A percentile compares a stretch with the other conserved stretches of the same genome.
Evolutionary conservation across 2,329 filamentous ascomycete genomes (phyloP).

Genomic region (Fusarium oxysporum): DNA sequence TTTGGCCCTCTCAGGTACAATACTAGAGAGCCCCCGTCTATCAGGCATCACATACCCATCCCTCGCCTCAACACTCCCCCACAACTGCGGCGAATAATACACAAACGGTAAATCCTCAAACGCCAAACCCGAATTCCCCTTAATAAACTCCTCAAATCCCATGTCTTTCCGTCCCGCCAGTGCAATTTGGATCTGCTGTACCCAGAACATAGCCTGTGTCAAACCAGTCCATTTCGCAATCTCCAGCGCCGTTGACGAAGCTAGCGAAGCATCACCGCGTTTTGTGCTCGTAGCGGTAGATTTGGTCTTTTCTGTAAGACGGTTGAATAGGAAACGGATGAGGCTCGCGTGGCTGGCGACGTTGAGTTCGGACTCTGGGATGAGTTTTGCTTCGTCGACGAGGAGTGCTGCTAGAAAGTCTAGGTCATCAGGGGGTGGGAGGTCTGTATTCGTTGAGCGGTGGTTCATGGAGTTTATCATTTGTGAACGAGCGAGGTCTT

Average conservation of each 20-base stretch:
- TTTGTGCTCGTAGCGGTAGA: neutral
- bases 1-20: neutral
- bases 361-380: constrained; percentile 26
- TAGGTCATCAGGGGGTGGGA: constrained; percentile 34
- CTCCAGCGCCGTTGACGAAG: constrained; percentile 30
- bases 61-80: constrained; percentile 44
- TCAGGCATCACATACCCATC: constrained; percentile 42
- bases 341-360: constrained; percentile 37
- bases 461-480: constrained; percentile 33
- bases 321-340: constrained; percentile 16
- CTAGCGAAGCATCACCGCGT: constrained; percentile 3
- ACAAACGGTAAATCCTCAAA: constrained; percentile 45
- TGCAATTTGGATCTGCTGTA: constrained; percentile 39
- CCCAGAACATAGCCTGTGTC: constrained; percentile 48
- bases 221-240: constrained; percentile 25
- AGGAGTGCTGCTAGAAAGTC: constrained; percentile 38
- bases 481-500: constrained; percentile 26
- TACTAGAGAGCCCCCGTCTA: constrained; percentile 32
- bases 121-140: constrained; percentile 32
- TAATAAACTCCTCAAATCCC: constrained; percentile 40
- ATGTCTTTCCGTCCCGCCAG: neutral
- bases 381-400: constrained; percentile 35
- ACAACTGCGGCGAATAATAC: constrained; percentile 46
- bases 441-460: neutral
- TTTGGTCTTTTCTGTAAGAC: neutral